Conservation (phyloP, 805 yeast genomes). For the Lipomyces orientalis region DNA sequence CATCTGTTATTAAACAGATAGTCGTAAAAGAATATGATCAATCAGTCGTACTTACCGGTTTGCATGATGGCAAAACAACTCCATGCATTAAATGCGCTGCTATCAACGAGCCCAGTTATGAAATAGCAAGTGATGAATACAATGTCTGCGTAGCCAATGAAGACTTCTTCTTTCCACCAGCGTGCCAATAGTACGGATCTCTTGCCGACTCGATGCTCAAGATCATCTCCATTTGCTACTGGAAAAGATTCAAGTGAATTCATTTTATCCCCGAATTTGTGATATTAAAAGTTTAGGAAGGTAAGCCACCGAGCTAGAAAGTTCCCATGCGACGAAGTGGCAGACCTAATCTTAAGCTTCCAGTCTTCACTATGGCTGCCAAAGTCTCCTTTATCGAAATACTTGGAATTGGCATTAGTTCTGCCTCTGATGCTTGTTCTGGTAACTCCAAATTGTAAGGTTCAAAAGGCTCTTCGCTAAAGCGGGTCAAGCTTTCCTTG, state of each 20-base stretch:
- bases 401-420: background rate
- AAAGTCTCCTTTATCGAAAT: background rate
- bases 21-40: background rate
- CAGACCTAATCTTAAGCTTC: background rate
- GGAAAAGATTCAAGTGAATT: background rate
- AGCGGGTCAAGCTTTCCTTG: background rate
- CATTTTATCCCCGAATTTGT: background rate
- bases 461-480: background rate
- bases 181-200: background rate
- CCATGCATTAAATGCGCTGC: background rate
- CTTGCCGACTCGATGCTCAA: background rate
- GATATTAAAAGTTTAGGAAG: background rate
- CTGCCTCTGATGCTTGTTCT: background rate
- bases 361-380: background rate
- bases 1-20: background rate
- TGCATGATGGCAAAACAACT: conserved; percentile 2
- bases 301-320: background rate
- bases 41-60: background rate
- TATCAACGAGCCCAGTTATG: background rate
- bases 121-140: background rate
- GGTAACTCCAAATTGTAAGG: background rate
- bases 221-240: background rate
- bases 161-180: background rate
- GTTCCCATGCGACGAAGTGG: too few species aligned
- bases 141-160: background rate